Conservation (phyloP, 257 asterid genomes). For the Ballota nigra region DNA sequence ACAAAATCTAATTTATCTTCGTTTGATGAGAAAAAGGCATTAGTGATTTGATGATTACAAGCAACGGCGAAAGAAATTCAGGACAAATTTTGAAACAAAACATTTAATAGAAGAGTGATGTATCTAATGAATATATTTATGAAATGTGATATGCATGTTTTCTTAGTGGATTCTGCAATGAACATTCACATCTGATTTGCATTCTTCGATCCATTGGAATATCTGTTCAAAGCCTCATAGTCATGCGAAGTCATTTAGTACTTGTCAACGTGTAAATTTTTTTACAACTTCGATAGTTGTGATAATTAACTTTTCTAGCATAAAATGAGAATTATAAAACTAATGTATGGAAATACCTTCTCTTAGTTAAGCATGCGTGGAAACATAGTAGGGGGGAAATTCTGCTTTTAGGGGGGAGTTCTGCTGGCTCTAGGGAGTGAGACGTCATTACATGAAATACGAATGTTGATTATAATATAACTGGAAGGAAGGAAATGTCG, state of each 20-base stretch:
- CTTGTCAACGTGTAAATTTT: neutral
- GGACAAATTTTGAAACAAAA: neutral
- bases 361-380: too few relatives aligned
- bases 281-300: neutral
- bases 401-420: neutral
- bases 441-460: neutral
- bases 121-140: neutral
- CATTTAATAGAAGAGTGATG: neutral
- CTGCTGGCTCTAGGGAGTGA: neutral
- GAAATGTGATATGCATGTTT: neutral
- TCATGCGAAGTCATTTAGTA: neutral
- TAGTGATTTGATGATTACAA: too few relatives aligned
- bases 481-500: neutral
- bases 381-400: too few relatives aligned
- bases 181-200: neutral
- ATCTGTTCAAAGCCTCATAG: too few relatives aligned
- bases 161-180: neutral
- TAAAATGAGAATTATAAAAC: neutral
- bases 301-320: neutral
- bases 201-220: neutral
- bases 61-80: too few relatives aligned
- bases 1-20: too few relatives aligned
- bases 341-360: neutral
- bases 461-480: neutral
- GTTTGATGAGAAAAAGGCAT: too few relatives aligned